Conservation (phyloP, 1,139 yeast species). For the Eremothecium gossypii region DNA sequence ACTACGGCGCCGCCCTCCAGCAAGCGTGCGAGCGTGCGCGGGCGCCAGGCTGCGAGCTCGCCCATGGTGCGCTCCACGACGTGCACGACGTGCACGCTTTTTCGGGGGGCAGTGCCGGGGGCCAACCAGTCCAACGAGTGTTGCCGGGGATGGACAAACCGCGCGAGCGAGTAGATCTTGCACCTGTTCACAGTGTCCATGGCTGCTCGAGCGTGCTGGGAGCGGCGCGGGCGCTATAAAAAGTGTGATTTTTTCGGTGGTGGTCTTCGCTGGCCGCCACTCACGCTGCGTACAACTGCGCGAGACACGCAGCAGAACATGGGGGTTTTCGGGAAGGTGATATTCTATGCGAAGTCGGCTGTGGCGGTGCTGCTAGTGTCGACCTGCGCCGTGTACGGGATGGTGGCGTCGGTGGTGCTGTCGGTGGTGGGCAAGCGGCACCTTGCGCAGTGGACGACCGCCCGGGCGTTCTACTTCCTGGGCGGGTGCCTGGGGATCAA, state of each 20-base stretch:
- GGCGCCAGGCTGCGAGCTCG: neutral
- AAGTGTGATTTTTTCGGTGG: too few relatives aligned
- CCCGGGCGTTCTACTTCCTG: slow-evolving; percentile 62
- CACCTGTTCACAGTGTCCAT: slow-evolving; percentile 7
- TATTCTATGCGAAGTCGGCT: slow-evolving; percentile 47
- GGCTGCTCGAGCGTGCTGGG: neutral
- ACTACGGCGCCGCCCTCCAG: slow-evolving; percentile 1
- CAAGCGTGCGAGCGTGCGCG: neutral
- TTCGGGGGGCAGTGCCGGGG: neutral
- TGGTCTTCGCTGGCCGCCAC: too few relatives aligned
- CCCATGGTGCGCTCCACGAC: slow-evolving; percentile 1
- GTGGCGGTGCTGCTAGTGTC: slow-evolving; percentile 45
- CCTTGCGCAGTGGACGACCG: slow-evolving; percentile 83
- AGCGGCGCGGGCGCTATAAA: too few relatives aligned
- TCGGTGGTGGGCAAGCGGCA: slow-evolving; percentile 65
- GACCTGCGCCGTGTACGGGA: slow-evolving; percentile 68
- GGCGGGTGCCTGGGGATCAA: slow-evolving; percentile 62
- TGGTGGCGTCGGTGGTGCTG: slow-evolving; percentile 59
- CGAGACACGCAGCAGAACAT: neutral
- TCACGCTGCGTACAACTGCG: too few relatives aligned
- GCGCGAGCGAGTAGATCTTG: slow-evolving; percentile 6
- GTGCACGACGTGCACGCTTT: neutral
- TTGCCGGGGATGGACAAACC: slow-evolving; percentile 3
- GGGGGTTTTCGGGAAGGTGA: slow-evolving; percentile 22
- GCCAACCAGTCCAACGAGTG: slow-evolving; percentile 2